Evolutionary conservation across 495 filamentous ascomycete species (phyloP), one percentile per base, ranked within the genome.

Genomic region (Immersiella caudata): DNA sequence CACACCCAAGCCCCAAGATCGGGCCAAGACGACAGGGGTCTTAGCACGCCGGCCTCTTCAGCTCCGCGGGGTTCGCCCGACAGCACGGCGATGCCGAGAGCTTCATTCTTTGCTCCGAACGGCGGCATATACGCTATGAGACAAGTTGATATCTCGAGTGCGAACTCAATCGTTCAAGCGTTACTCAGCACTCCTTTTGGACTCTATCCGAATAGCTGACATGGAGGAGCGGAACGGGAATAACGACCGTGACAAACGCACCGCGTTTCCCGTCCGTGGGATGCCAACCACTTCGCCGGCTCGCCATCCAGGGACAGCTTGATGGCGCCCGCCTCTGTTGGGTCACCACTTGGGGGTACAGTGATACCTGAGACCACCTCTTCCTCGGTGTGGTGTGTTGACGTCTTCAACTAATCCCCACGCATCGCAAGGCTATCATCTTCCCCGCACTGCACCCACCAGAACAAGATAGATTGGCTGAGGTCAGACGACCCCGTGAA

Each of bases 161-260:
- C n/a, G 52, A 7, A 11, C 49, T n/a, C 27, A 2, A 33, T 21
- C 21, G 35, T 20, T 4, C 26, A 16, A 60, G 18, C 26, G 51
- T 60, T 61, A 67, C 59, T 67, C 65, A 67, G 36, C 65, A 40
- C 46, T 25, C 26, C 4, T 29, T 54, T 26, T 40, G 21, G 4
- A 20, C 33, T n/a, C 24, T 16, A n/a, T 21, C 49, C 21, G 46
- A n/a, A n/a, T 29, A 26, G 63, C 64, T 64, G 63, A 68, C 55
- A 63, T 70, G 70, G 70, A 66, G 70, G 68, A 67, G 68, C 70
- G 68, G 67, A 66, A 68, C 70, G 70, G 70, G 65, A 70, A 66
- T 60, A 64, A 54, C 51, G 25, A 8, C 60, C 59, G 20, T 21
- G 20, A 49, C 50, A 27, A n/a, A 18, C 36, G 20, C 49, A 33